Base-by-base conservation (phyloP, 2,329 filamentous ascomycete genomes). In the Dactylellina haptotyla region DNA sequence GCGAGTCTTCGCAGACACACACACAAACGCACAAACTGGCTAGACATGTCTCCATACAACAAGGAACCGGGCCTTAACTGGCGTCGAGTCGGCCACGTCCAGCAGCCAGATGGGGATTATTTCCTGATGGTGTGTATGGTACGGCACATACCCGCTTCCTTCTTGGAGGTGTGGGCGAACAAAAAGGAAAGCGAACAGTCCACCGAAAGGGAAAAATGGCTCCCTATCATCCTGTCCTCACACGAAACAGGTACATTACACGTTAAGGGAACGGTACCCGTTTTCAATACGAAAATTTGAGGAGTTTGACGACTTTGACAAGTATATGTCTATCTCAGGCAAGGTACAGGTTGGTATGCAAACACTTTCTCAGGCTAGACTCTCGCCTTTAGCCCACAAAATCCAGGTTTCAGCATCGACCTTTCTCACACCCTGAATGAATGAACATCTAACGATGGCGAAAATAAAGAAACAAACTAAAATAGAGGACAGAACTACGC, bases 171-270 rank as follows among this genome's bases (percentile, higher is more conserved):
- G 62, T 43, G 59, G 34, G 37, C 34, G 30, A 59, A 61, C 67
- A 65, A 65, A 65, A 59, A 54, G 53, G 59, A 72, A 72, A 72
- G 59, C 53, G 43, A 71, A 43, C 41, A 59, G 64, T 34, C 48
- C 39, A 46, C 37, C 12, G 23, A 32, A 30, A 62, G 46, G 57
- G 50, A 71, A 61, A 54, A 34, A 32, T 48, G 34, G 12, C 12
- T 39, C 34, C 59, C 51, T 66, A 39, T 62, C 59, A 37, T 54
- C 57, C 53, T 45, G 50, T 43, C 45, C 46, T 64, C 66, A 64
- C 45, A 72, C 67, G 67, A 72, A 72, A 72, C 67, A 65, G 54
- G 23, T 58, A 63, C 58, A 71, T 63, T 71, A 65, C 67, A 72
- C 59, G 59, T 72, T 64, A 20, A 65, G 61, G 54, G 53, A 65